Evolutionary conservation across 495 filamentous ascomycete genomes (phyloP).

Genomic region (Penicillium egyptiacum): DNA sequence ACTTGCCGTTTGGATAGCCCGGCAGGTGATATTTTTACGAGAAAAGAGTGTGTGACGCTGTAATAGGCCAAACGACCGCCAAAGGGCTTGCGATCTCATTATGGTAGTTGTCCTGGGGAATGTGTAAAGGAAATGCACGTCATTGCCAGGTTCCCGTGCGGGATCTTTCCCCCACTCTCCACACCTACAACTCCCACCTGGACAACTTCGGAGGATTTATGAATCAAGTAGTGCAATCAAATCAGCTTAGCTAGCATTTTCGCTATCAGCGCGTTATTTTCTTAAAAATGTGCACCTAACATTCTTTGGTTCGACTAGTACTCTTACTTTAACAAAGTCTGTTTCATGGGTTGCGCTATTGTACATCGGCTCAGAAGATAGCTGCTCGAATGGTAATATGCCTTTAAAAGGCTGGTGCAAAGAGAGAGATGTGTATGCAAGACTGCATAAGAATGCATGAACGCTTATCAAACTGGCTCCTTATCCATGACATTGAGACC

Average conservation of each 20-base stretch:
- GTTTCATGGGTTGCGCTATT: neutral
- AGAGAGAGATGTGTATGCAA: neutral
- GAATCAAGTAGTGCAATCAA: neutral
- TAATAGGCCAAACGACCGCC: slow-evolving; percentile 34
- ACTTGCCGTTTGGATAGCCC: slow-evolving; percentile 36
- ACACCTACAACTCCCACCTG: neutral
- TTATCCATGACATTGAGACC: slow-evolving; percentile 1
- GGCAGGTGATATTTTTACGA: slow-evolving; percentile 20
- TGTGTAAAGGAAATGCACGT: slow-evolving; percentile 10
- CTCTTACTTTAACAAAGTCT: neutral
- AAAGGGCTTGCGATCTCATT: slow-evolving; percentile 29
- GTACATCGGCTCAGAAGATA: neutral
- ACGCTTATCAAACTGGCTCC: neutral
- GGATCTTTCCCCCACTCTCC: neutral
- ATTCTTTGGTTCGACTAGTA: neutral
- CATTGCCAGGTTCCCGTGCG: slow-evolving; percentile 1
- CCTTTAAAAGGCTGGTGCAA: neutral
- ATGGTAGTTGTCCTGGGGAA: slow-evolving; percentile 1
- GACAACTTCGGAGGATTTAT: too few species aligned
- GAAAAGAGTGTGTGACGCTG: slow-evolving; percentile 21
- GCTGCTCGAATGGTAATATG: neutral
- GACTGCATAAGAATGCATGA: neutral
- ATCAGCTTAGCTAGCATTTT: neutral
- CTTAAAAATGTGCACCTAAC: neutral
- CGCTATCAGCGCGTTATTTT: neutral